Percentiles rank a stretch among this genome's conserved stretches.
These are phyloP conservation scores for Globisporangium orthogonon DNA, from an alignment of 352 stramenopile species.

Conservation along the genomic window DNA sequence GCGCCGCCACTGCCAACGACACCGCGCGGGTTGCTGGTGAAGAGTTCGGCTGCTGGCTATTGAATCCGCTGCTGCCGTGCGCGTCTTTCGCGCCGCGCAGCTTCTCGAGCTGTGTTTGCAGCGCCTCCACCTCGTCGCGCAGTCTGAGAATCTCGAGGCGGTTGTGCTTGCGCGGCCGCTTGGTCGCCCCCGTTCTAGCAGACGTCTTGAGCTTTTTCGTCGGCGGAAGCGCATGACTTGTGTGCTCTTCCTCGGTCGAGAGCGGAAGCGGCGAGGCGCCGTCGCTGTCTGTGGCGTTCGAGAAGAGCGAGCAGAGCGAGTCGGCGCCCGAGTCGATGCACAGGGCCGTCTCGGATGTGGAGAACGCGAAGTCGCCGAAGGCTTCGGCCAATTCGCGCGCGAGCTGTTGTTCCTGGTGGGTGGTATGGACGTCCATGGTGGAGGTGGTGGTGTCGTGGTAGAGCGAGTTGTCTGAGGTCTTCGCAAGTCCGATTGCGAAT, in stretches of 20 bases:
- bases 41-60: background rate
- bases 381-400: background rate
- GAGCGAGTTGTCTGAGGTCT: background rate
- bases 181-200: background rate
- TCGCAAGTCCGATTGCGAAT: too few relatives aligned
- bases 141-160: constrained; percentile 12
- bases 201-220: background rate
- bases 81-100: background rate
- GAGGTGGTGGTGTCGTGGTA: too few relatives aligned
- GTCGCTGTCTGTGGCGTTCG: background rate
- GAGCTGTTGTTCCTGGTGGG: background rate
- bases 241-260: too few relatives aligned
- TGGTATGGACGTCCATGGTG: background rate
- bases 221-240: too few relatives aligned
- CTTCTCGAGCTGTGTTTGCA: constrained; percentile 1
- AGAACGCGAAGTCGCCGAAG: background rate
- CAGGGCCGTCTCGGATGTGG: background rate
- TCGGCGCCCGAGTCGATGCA: background rate
- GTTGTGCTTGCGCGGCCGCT: constrained; percentile 5
- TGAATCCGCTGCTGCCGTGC: background rate
- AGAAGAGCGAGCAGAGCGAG: constrained; percentile 7
- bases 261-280: too few relatives aligned
- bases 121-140: constrained; percentile 4
- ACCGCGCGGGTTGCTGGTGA: background rate
- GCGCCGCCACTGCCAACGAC: background rate